phyloP scores from a whole-genome alignment of 371 early-diverging fungal species.

The Funneliformis caledonium region DNA sequence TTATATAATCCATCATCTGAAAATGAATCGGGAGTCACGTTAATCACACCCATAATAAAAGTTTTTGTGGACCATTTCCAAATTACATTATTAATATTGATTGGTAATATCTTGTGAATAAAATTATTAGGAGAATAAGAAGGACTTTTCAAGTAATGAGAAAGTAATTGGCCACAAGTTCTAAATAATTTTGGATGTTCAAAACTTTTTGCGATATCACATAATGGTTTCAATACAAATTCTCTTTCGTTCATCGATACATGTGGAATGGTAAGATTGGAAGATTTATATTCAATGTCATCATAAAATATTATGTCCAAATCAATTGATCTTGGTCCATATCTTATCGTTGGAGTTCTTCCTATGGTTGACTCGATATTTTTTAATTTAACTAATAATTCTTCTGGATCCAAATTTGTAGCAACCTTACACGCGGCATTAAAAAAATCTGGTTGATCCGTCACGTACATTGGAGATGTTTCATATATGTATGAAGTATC shows the following conservation, averaged over 20 bases:
- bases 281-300: slow-evolving; percentile 71
- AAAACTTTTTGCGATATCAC: slow-evolving; percentile 89
- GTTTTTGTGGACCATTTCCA: slow-evolving; percentile 75
- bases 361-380: slow-evolving; percentile 83
- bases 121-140: slow-evolving; percentile 50
- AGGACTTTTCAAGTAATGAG: slow-evolving; percentile 65
- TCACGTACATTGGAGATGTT: slow-evolving; percentile 94
- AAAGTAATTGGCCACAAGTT: slow-evolving; percentile 77
- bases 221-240: slow-evolving; percentile 93
- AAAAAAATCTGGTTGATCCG: slow-evolving; percentile 90
- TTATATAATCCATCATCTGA: slow-evolving; percentile 87
- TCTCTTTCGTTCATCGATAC: slow-evolving; percentile 86
- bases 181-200: slow-evolving; percentile 89
- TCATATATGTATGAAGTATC: slow-evolving; percentile 97
- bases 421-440: slow-evolving; percentile 85
- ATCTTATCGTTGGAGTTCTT: slow-evolving; percentile 69
- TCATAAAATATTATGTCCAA: slow-evolving; percentile 95
- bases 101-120: slow-evolving; percentile 73
- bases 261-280: slow-evolving; percentile 87
- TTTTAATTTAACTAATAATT: slow-evolving; percentile 80
- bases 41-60: slow-evolving; percentile 95
- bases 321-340: slow-evolving; percentile 94
- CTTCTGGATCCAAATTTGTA: slow-evolving; percentile 78
- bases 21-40: slow-evolving; percentile 97
- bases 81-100: slow-evolving; percentile 54